Base-by-base conservation (phyloP, 768 basidiomycete species). In the Mycena rebaudengoi region DNA sequence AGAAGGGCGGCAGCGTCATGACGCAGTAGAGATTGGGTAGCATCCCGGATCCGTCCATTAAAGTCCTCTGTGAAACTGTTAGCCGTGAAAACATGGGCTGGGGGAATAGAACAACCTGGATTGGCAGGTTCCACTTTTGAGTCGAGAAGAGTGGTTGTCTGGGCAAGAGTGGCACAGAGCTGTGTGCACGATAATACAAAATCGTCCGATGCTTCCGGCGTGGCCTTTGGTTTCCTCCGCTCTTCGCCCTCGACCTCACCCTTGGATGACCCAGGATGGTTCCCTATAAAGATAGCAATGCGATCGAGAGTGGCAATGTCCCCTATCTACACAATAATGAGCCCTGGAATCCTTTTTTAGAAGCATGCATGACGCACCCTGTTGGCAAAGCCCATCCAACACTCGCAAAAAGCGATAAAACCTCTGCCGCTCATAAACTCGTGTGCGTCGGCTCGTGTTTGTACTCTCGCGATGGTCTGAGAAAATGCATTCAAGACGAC, bases 381-480 rank as follows among this genome's bases (percentile, higher is more conserved):
- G 69, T 85, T 86, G 0, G 92, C 91, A 65, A 92, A 85, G 20
- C 76, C 78, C 67, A 87, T 82, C 88, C 92, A 92, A 55, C 85
- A 87, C 65, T 94, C 91, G 71, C 91, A 92, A 72, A 91, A 85
- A 8, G 79, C 78, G 14, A 86, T 63, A 69, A 91, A 94, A 0
- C 82, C 79, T 46, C 76, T 81, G 3, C 87, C 87, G 16, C 74
- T 73, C 57, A 86, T 65, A 64, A 90, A 89, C 0, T 32, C 64
- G 2, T 60, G 71, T n/a, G 51, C 65, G 65, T 80, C 83, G 29
- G 59, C 53, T 63, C 80, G 71, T 18, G 70, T 65, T 67, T 83
- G 79, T 0, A 81, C 81, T 41, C 76, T 66, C 4, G 61, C 67
- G n/a, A 87, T 73, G 2, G 91, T 62, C 18, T 79, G 77, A 7